Conservation (phyloP, 768 basidiomycete genomes). For the Pholiota microspora region DNA sequence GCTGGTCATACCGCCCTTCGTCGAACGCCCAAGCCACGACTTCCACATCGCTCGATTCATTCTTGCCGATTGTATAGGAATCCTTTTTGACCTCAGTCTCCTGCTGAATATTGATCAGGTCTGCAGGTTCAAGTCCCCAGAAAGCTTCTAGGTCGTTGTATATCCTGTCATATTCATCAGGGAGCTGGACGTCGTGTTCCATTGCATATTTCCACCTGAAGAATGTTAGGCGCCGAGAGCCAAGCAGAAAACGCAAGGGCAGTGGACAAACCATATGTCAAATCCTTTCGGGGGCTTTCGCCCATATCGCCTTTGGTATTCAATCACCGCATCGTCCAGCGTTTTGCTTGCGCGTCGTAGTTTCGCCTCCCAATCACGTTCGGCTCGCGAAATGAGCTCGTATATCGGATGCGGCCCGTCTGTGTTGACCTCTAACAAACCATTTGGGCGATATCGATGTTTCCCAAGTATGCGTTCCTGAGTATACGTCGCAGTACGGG, state of each 20-base stretch:
- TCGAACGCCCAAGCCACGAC: conserved; percentile 34
- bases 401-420: conserved; percentile 70
- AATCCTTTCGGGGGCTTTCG: conserved; percentile 85
- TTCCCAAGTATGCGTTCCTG: conserved; percentile 19
- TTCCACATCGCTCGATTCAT: conserved; percentile 21
- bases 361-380: conserved; percentile 55
- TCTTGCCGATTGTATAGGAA: conserved; percentile 42
- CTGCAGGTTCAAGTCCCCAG: conserved; percentile 59
- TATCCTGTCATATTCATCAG: conserved; percentile 85
- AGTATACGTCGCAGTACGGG: background rate
- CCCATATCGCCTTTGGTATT: conserved; percentile 76
- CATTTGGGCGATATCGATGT: conserved; percentile 35
- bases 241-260: background rate
- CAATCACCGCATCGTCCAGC: conserved; percentile 67
- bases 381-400: conserved; percentile 70
- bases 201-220: conserved; percentile 55
- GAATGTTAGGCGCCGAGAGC: background rate
- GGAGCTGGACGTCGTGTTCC: conserved; percentile 69
- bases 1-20: conserved; percentile 33
- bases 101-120: conserved; percentile 34
- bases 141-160: conserved; percentile 78
- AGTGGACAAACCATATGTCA: conserved; percentile 67
- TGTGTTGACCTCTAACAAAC: conserved; percentile 38
- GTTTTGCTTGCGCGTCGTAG: conserved; percentile 73
- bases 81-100: conserved; percentile 37